Evolutionary conservation across 2,329 filamentous ascomycete genomes (phyloP), one percentile per base, ranked within the genome.

Genomic region (Coniella lustricola): DNA sequence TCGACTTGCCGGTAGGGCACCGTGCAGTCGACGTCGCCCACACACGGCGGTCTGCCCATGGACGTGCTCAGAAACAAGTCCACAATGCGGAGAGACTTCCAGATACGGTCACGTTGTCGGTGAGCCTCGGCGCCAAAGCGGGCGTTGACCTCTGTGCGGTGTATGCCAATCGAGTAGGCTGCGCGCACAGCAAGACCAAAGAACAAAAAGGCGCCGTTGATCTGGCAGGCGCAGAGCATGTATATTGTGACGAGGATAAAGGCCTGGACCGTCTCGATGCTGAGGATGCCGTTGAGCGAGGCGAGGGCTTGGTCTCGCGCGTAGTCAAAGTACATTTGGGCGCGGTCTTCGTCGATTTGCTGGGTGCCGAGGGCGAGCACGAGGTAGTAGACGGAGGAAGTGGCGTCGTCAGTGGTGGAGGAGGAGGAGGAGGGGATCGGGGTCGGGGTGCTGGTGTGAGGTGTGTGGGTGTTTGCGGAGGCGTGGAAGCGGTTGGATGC

Each of bases 191-290:
- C 72, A 7, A 77, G 70, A 7, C 75, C 75, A 16, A 77, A 77
- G 57, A 76, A 74, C 2, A 79, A 57, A 41, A 76, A 79, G 0
- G 73, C 73, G 1, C 73, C 73, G 48, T 76, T 78, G 57, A 77
- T 75, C 56, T 77, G 75, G 45, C 73, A 77, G 3, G 74, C 69
- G 22, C 71, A 70, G 3, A 77, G 70, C 70, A 77, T 76, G 60
- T 76, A 77, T 7, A 77, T 54, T 0, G 74, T 75, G 32, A 77
- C 64, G 13, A 78, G 66, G 0, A 70, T 62, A 34, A 77, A 77
- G 0, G 67, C 69, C 52, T 77, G 73, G 0, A 77, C 71, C 0
- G 72, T 76, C 7, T 66, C 68, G 3, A 75, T 67, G 35, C 73
- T 70, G 20, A 77, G 59, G 48, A 73, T 72, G 7, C 68, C 70